Conservation (phyloP, 1,139 yeast species). For the Meyerozyma carpophila region DNA sequence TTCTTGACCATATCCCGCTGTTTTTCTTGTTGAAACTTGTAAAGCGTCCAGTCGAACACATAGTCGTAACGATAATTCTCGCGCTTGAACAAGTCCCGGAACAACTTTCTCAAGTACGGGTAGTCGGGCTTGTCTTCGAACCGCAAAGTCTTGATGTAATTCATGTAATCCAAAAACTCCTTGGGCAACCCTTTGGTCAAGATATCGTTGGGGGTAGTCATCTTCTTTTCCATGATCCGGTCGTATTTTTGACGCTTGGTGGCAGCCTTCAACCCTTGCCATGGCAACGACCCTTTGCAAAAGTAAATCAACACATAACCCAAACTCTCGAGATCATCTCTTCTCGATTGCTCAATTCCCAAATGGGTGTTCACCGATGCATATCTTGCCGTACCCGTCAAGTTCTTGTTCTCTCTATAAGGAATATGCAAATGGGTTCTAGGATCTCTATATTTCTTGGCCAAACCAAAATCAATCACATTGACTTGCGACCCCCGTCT, state of each 20-base stretch:
- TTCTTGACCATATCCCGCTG: constrained; percentile 46
- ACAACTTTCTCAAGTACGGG: constrained; percentile 78
- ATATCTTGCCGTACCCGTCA: constrained; percentile 96
- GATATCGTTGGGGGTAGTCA: constrained; percentile 86
- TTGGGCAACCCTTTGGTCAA: constrained; percentile 88
- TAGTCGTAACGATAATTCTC: constrained; percentile 92
- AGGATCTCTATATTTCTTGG: constrained; percentile 93
- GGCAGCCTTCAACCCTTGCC: constrained; percentile 98
- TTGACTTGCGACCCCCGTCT: constrained; percentile 93
- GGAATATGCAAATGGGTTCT: constrained; percentile 95
- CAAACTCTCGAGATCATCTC: constrained; percentile 93
- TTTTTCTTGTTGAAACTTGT: constrained; percentile 67
- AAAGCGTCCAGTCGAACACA: constrained; percentile 95
- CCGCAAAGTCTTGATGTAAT: constrained; percentile 82
- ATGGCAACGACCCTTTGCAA: constrained; percentile 91
- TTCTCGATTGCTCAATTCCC: constrained; percentile 93
- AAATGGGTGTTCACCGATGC: constrained; percentile 94
- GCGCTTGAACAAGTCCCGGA: constrained; percentile 83
- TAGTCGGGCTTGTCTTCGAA: constrained; percentile 98
- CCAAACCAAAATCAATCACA: constrained; percentile 95
- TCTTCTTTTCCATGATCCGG: constrained; percentile 92
- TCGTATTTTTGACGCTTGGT: constrained; percentile 97
- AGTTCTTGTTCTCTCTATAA: constrained; percentile 90
- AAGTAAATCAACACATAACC: constrained; percentile 95
- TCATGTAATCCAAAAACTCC: constrained; percentile 84